These are phyloP conservation scores for Beauveria sp. DNA, from an alignment of 2,329 filamentous ascomycete species.

Conservation along the genomic window DNA sequence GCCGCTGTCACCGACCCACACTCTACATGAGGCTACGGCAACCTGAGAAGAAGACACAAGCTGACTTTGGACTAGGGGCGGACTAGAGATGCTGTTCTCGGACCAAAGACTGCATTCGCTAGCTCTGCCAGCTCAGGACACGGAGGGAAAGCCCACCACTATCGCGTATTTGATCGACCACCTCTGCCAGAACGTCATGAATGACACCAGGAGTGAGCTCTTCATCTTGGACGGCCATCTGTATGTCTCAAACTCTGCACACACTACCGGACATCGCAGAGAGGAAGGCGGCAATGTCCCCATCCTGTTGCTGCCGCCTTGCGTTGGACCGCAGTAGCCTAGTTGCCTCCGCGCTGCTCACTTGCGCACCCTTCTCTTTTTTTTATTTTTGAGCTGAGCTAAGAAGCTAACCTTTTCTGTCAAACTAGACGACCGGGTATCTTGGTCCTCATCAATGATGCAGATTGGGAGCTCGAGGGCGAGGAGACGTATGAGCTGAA, in stretches of 20 bases:
- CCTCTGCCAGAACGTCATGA: slow-evolving; percentile 77
- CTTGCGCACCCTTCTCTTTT: background rate
- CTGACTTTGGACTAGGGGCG: slow-evolving; percentile 52
- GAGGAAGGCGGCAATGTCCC: background rate
- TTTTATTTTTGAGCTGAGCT: background rate
- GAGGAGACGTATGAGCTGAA: slow-evolving; percentile 86
- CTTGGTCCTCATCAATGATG: slow-evolving; percentile 92
- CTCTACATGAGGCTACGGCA: background rate
- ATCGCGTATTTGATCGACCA: slow-evolving; percentile 71
- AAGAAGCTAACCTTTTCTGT: background rate
- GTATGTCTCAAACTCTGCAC: slow-evolving; percentile 48
- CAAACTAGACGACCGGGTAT: slow-evolving; percentile 77
- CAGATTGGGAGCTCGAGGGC: slow-evolving; percentile 96
- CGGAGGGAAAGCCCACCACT: slow-evolving; percentile 53
- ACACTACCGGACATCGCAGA: background rate
- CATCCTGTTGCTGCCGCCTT: background rate
- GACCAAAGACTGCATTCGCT: slow-evolving; percentile 70
- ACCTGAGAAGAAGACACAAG: background rate
- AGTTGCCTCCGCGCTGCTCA: background rate
- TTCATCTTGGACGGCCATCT: slow-evolving; percentile 84
- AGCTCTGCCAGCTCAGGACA: slow-evolving; percentile 55
- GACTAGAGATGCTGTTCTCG: slow-evolving; percentile 88
- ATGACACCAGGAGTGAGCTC: slow-evolving; percentile 74
- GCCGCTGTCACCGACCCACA: background rate
- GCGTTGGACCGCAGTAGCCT: slow-evolving; percentile 1